Base-by-base conservation (phyloP, 2,329 filamentous ascomycete genomes). In the Ophiostoma sp. region DNA sequence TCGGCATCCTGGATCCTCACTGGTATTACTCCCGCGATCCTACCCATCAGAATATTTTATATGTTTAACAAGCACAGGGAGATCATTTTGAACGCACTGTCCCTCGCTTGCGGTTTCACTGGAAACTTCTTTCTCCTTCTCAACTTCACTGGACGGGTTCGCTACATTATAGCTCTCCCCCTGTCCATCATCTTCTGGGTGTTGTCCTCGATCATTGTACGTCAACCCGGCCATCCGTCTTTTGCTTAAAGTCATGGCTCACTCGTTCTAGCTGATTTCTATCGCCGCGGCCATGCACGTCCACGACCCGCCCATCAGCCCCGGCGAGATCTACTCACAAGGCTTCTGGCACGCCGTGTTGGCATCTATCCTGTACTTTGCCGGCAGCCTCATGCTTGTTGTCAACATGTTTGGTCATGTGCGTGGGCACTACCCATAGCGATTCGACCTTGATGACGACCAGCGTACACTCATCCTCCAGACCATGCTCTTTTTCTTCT, bases 371-470 rank as follows among this genome's bases (percentile, higher is more conserved):
- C 83, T 92, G 9, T 93, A 93, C 79, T 83, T 90, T 57, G 78
- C 91, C 19, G 88, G 90, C 74, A 88, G 88, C 6, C 84, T 88
- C 79, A 83, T 91, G 9, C 81, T 93, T 0, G 89, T 92, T 85
- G 80, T 91, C 75, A 93, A 93, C 76, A 91, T 92, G 88, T 80
- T 91, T 22, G 90, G 90, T 1, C 92, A 91, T 76, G 88, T 91
- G 73, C 83, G 91, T 0, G 90, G 90, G 1, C 89, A 91, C 76
- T 93, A 93, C 77, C 89, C 89, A 1, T 88, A 91, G 77, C 86
- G 89, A 75, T 92, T 93, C 77, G 84, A 87, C 3, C 82, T 93
- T 3, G 90, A 89, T 6, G 88, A 92, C 71, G 87, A 89, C 69
- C 91, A 93, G 77, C 85, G 91, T 1, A 92, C 90, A 0, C 81